Evolutionary conservation across 2,329 filamentous ascomycete species (phyloP), one percentile per base, ranked within the genome.

Genomic region (Diatrype stigma): DNA sequence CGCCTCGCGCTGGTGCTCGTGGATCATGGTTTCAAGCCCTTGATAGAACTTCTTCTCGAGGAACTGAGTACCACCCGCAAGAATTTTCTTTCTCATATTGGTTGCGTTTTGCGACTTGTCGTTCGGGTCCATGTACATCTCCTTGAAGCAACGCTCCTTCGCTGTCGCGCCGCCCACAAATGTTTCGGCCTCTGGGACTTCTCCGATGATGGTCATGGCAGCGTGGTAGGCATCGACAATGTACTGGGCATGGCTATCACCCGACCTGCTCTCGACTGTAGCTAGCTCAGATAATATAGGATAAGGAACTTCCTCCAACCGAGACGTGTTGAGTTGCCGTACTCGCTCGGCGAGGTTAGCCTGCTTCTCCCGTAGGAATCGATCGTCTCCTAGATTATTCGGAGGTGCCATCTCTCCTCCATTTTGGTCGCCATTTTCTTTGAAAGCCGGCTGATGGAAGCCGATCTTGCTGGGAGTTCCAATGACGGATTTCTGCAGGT

Each of bases 1-100:
- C 28, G 94, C 93, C 65, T 96, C 92, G 50, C 87, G 84, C 2
- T 92, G 91, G 65, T 94, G 90, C 68, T 88, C 95, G 37, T 82
- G 79, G 53, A 99, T 87, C 38, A 88, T 76, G 10, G 76, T 79
- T 65, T 96, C 89, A 35, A 97, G 79, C 58, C 93, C 85, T 46
- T 78, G 76, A 65, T 88, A 85, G 68, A 96, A 96, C 56, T 87
- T 81, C 61, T 83, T 85, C 70, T 97, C 93, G 23, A 97, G 73
- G 68, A 88, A 95, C 14, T 70, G 73, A 55, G 89, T 87, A 47
- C 91, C 90, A 2, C 93, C 93, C 47, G 84, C 78, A 14, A 96
- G 77, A 49, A 96, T 92, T 47, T 81, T 81, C 69, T 87, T 93
- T 59, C 89, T 86, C 66, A 96, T 83, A 26, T 78, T 77, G 6